Base-by-base conservation (phyloP, 768 basidiomycete species). In the Russula sp. region DNA sequence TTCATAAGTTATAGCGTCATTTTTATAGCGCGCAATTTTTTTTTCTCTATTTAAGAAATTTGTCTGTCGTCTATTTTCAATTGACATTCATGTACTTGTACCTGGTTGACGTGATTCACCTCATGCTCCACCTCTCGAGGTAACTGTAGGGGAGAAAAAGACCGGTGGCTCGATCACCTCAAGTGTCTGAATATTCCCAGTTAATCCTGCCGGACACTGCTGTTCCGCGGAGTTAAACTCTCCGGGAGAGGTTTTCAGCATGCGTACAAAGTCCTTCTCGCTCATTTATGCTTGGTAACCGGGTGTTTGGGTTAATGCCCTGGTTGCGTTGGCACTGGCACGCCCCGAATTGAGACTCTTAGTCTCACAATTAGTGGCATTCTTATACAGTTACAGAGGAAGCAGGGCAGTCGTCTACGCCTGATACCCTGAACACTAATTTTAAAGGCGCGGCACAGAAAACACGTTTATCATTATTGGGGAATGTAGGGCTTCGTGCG, bases 101-200 rank as follows among this genome's bases (percentile, higher is more conserved):
- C 58, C 50, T 49, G 20, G 63, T 59, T 60, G 40, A 64, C 63
- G 63, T 64, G 52, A 64, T 60, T 5, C 7, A 50, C 53, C 53
- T 60, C 63, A 50, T 60, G 63, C 57, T 42, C 26, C 54, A 5
- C 52, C 26, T 18, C 7, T 38, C 40, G 9, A 20, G 14, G n/a
- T 34, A 30, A 30, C 28, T 30, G 34, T 20, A 34, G n/a, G 36
- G 24, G 11, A 6, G 30, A 18, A 60, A 49, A 54, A 42, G 14
- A 13, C 38, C 48, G 36, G 49, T 32, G 40, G 36, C 56, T 46
- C 63, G 63, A 64, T 64, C 63, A 60, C 38, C 63, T 64, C 53
- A 64, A n/a, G 48, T 60, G 48, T 57, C 18, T 40, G 54, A 28
- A 6, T 22, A 34, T 20, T 20, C 34, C 54, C 46, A 14, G 14